Percentiles rank a stretch among this genome's conserved stretches.
Evolutionary conservation across 352 stramenopile species (phyloP).

Genomic region (Pythium plurisporium): DNA sequence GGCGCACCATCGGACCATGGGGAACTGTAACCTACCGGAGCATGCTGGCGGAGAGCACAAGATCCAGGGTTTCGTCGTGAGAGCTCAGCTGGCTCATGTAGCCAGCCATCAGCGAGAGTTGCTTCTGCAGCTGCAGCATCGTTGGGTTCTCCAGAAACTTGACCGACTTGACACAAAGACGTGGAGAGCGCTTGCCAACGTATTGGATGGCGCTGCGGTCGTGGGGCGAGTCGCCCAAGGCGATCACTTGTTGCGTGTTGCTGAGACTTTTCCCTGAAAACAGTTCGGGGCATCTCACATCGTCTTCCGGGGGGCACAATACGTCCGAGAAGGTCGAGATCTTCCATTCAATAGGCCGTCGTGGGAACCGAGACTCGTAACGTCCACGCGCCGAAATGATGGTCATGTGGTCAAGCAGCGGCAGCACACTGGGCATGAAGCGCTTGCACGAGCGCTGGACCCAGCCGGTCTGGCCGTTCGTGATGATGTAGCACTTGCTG

Average conservation of each 20-base stretch:
- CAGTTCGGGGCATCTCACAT: slow-evolving; percentile 5
- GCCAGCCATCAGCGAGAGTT: slow-evolving; percentile 50
- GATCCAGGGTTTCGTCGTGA: slow-evolving; percentile 61
- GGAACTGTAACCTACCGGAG: slow-evolving; percentile 55
- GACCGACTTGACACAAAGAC: slow-evolving; percentile 66
- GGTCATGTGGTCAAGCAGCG: slow-evolving; percentile 48
- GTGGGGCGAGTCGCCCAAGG: slow-evolving; percentile 62
- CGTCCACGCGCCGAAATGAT: slow-evolving; percentile 62
- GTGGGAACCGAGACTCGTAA: slow-evolving; percentile 56
- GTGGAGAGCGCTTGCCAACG: slow-evolving; percentile 40
- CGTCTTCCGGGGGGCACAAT: slow-evolving; percentile 30
- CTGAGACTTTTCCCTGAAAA: neutral
- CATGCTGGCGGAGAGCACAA: slow-evolving; percentile 70
- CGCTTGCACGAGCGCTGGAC: slow-evolving; percentile 70
- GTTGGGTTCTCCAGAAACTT: slow-evolving; percentile 75
- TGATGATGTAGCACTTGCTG: slow-evolving; percentile 52
- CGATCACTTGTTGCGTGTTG: slow-evolving; percentile 53
- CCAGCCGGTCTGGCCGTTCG: slow-evolving; percentile 64
- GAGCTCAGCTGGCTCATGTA: slow-evolving; percentile 61
- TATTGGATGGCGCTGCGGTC: slow-evolving; percentile 73
- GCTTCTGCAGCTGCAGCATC: slow-evolving; percentile 70
- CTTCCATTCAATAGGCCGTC: slow-evolving; percentile 74
- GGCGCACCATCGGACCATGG: too few relatives aligned
- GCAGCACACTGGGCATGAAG: slow-evolving; percentile 58
- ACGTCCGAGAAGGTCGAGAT: slow-evolving; percentile 64